A percentile compares a stretch with the other conserved stretches of the same genome.
These are phyloP conservation scores for Cladochytrium replicatum DNA, from an alignment of 192 early-diverging fungal genomes.

Conservation along the genomic window DNA sequence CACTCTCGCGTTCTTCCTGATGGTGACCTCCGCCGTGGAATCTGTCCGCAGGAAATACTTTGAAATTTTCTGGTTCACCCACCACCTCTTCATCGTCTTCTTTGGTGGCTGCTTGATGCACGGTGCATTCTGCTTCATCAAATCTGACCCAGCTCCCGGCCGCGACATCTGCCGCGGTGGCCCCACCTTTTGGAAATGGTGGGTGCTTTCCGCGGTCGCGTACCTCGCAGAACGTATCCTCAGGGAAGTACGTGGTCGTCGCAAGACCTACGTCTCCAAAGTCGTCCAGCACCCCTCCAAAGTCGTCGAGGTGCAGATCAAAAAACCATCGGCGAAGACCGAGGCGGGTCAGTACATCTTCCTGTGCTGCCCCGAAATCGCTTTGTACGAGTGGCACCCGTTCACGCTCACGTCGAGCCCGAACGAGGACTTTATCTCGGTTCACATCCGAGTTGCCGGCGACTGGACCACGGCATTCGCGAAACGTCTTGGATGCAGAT, in stretches of 20 bases:
- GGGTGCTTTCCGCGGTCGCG: slow-evolving; percentile 51
- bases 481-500: slow-evolving; percentile 54
- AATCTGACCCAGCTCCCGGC: slow-evolving; percentile 41
- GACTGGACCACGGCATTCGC: slow-evolving; percentile 70
- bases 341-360: slow-evolving; percentile 78
- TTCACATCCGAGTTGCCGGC: slow-evolving; percentile 69
- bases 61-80: slow-evolving; percentile 79
- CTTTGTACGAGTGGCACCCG: slow-evolving; percentile 68
- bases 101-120: slow-evolving; percentile 71
- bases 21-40: slow-evolving; percentile 61
- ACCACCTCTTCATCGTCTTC: slow-evolving; percentile 78
- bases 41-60: slow-evolving; percentile 53
- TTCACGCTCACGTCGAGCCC: slow-evolving; percentile 78
- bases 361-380: slow-evolving; percentile 62
- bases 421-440: slow-evolving; percentile 60
- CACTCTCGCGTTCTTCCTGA: slow-evolving; percentile 58
- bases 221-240: slow-evolving; percentile 64
- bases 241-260: slow-evolving; percentile 59
- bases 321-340: slow-evolving; percentile 46
- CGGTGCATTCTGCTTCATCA: slow-evolving; percentile 78
- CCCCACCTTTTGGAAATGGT: slow-evolving; percentile 74
- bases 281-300: slow-evolving; percentile 76
- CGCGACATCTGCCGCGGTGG: slow-evolving; percentile 70
- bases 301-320: slow-evolving; percentile 71
- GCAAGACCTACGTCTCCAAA: slow-evolving; percentile 61